Base-by-base conservation (phyloP, 2,329 filamentous ascomycete species). In the Diaporthe amygdali region DNA sequence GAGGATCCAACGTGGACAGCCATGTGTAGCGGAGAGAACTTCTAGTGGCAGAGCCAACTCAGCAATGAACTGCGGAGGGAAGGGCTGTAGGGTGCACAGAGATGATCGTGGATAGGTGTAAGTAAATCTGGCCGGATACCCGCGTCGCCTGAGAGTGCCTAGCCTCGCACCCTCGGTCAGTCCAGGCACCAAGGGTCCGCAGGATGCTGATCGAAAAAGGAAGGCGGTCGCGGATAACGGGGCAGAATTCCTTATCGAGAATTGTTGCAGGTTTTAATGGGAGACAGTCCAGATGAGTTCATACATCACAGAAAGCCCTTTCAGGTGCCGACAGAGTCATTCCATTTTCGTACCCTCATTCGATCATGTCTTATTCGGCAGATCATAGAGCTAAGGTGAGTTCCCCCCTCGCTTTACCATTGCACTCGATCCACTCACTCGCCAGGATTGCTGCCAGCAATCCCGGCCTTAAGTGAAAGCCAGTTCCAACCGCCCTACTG, bases 1-100 rank as follows among this genome's bases (percentile, higher is more conserved):
- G 87, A 82, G 1, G 93, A 95, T 72, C 84, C 84, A 76, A 96
- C 91, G 71, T 84, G 85, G 59, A 89, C 82, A 30, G 84, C 83
- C 87, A 89, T 86, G 8, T 61, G 25, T 82, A 51, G 39, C 32
- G 2, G 27, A 34, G 32, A 6, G 8, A 15, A 20, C 17, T 25
- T 27, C 44, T 30, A 14, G 44, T 49, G 7, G 59, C 34, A 49
- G 27, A n/a, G 25, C 61, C 37, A 44, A 55, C 34, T 14, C 17
- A 17, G 49, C 14, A 52, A 41, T 22, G 9, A n/a, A 9, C 5
- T 20, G 34, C 8, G 52, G 52, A 25, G 17, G 32, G n/a, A 10
- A 27, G 25, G 25, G 51, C 5, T 55, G 25, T 44, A 6, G 47
- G 10, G 32, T 52, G 12, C 25, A 37, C 37, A 17, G 20, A 15